Conservation (phyloP, 208 protist species). For the Trypanosoma grayi region DNA sequence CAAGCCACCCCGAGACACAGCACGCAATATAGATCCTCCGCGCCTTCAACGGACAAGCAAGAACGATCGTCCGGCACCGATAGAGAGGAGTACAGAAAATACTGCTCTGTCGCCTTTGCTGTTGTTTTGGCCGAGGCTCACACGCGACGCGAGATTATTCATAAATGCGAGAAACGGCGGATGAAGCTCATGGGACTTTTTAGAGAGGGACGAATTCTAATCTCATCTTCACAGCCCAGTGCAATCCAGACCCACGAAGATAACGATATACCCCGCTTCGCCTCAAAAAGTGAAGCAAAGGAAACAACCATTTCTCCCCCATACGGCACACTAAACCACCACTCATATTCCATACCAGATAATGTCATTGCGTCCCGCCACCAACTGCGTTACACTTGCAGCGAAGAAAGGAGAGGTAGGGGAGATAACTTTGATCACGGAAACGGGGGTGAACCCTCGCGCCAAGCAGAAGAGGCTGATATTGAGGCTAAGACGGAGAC, state of each 20-base stretch:
- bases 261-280: neutral
- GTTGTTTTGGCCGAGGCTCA: slow-evolving; percentile 61
- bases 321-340: no score
- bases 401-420: no score
- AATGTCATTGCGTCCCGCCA: no score
- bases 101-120: slow-evolving; percentile 45
- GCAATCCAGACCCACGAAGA: neutral
- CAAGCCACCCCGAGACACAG: neutral
- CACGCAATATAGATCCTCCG: neutral
- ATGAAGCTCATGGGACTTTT: slow-evolving; percentile 32
- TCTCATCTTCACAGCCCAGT: slow-evolving; percentile 9
- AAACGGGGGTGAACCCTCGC: neutral
- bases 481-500: slow-evolving; percentile 2
- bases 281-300: neutral
- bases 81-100: slow-evolving; percentile 7
- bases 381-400: no score
- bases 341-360: no score
- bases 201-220: slow-evolving; percentile 34
- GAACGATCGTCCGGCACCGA: neutral
- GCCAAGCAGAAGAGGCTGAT: neutral
- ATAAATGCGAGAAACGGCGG: slow-evolving; percentile 47
- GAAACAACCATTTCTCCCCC: neutral
- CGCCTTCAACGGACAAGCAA: neutral
- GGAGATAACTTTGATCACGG: neutral
- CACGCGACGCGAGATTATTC: slow-evolving; percentile 38